phyloP scores from a whole-genome alignment of 208 protist species.

The Vickermania ingenoplastis region DNA sequence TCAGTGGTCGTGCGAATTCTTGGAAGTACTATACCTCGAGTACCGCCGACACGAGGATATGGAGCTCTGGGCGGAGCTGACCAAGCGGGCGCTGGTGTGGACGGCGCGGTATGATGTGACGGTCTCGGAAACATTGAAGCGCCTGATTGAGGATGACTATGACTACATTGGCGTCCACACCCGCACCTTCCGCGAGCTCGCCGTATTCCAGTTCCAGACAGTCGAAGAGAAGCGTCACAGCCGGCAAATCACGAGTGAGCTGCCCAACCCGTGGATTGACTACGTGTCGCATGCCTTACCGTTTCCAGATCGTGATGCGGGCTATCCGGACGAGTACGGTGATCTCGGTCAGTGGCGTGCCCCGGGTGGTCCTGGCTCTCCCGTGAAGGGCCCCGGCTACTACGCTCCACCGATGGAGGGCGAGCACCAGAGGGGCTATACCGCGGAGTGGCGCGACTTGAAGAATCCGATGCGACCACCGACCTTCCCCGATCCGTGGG shows the following conservation, averaged over 20 bases:
- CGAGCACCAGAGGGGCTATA: slow-evolving; percentile 82
- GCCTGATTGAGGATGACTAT: slow-evolving; percentile 88
- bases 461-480: slow-evolving; percentile 82
- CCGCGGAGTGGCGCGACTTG: slow-evolving; percentile 81
- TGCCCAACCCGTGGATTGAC: slow-evolving; percentile 85
- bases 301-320: slow-evolving; percentile 84
- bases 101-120: slow-evolving; percentile 75
- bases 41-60: slow-evolving; percentile 82
- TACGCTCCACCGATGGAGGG: slow-evolving; percentile 87
- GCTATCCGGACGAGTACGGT: slow-evolving; percentile 88
- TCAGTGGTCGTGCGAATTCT: slow-evolving; percentile 63
- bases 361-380: slow-evolving; percentile 71
- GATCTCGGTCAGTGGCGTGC: slow-evolving; percentile 88
- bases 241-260: slow-evolving; percentile 60
- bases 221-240: slow-evolving; percentile 75
- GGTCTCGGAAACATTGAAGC: slow-evolving; percentile 66
- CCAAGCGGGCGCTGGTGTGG: slow-evolving; percentile 86
- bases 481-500: slow-evolving; percentile 81
- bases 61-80: slow-evolving; percentile 80
- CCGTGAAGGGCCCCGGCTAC: slow-evolving; percentile 77
- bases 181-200: slow-evolving; percentile 81
- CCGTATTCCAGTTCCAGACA: slow-evolving; percentile 85
- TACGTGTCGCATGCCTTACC: slow-evolving; percentile 84
- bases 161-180: slow-evolving; percentile 80
- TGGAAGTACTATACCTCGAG: slow-evolving; percentile 80